Conservation (phyloP, 257 asterid genomes). For the Solanum paucissectum region DNA sequence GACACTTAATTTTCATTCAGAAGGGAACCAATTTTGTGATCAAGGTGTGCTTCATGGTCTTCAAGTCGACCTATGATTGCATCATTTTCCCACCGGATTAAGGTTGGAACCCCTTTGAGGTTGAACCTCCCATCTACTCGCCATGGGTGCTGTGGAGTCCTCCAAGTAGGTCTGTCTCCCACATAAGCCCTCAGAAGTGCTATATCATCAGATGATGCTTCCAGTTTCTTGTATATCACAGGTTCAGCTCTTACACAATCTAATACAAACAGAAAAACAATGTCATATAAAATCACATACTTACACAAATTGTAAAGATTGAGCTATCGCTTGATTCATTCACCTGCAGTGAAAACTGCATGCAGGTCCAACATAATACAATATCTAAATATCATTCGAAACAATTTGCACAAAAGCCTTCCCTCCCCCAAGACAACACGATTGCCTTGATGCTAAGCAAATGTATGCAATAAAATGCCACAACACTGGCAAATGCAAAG, state of each 20-base stretch:
- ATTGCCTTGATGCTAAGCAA: not conserved
- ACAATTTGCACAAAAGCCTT: not conserved
- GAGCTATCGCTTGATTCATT: not conserved
- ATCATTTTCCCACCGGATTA: conserved; percentile 70
- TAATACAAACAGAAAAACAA: conserved; percentile 7
- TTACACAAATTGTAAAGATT: not conserved
- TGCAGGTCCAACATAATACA: not conserved
- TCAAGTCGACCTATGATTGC: conserved; percentile 61
- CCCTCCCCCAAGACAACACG: not conserved
- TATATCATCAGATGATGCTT: conserved; percentile 49
- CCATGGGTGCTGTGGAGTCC: conserved; percentile 74
- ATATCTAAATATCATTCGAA: not conserved
- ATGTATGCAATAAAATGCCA: not conserved
- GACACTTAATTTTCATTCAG: conserved; percentile 25
- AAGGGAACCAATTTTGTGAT: conserved; percentile 42
- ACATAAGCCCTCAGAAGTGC: conserved; percentile 79
- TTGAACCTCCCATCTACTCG: conserved; percentile 55
- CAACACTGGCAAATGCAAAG: not conserved
- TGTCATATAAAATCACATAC: not conserved
- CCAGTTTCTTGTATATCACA: conserved; percentile 75
- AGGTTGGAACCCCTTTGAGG: conserved; percentile 76
- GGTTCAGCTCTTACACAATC: conserved; percentile 98
- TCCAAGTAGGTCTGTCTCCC: conserved; percentile 90
- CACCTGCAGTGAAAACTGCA: not conserved
- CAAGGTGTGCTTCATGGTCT: conserved; percentile 77